Evolutionary conservation across 345 rosid genomes (phyloP).

Genomic region (Passiflora organensis): DNA sequence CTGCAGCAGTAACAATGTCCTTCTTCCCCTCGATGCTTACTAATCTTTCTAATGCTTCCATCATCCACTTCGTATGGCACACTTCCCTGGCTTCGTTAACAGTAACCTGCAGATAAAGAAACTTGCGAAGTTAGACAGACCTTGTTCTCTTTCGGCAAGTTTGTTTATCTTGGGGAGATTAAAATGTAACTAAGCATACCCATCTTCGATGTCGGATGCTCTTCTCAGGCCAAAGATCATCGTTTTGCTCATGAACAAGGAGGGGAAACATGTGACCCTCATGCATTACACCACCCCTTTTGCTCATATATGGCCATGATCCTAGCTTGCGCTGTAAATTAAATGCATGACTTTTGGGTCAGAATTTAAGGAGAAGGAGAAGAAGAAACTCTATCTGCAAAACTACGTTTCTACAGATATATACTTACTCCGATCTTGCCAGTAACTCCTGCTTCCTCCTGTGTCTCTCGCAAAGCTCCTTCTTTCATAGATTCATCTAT

Average conservation of each 20-base stretch:
- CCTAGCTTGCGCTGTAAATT: slow-evolving; percentile 42
- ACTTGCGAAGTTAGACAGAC: background rate
- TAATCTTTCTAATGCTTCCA: slow-evolving; percentile 48
- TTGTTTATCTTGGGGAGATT: no score
- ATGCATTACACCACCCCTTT: slow-evolving; percentile 41
- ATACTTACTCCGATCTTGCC: slow-evolving; percentile 38
- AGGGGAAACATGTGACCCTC: slow-evolving; percentile 50
- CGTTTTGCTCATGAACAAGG: slow-evolving; percentile 34
- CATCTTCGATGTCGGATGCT: slow-evolving; percentile 39
- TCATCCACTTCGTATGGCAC: slow-evolving; percentile 50
- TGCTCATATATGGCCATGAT: slow-evolving; percentile 48
- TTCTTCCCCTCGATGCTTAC: background rate
- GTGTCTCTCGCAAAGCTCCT: slow-evolving; percentile 48
- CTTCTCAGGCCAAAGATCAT: slow-evolving; percentile 51
- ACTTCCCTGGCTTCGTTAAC: slow-evolving; percentile 43
- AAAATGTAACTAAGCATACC: slow-evolving; percentile 25
- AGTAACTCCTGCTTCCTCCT: slow-evolving; percentile 59
- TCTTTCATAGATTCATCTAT: slow-evolving; percentile 49
- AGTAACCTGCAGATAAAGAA: slow-evolving; percentile 19
- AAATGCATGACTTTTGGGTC: background rate
- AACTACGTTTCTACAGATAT: no score
- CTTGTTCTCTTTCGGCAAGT: background rate
- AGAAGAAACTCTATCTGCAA: background rate
- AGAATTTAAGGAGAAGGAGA: background rate
- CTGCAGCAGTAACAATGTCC: no score